These are phyloP conservation scores for Helianthus annuus DNA, from an alignment of 129 eudicot species.

Conservation along the genomic window HanXRQr2.0-SUNRISE NC_035443.2:5520925-5521424, in stretches of 20 bases:
- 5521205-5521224: slow-evolving; percentile 71
- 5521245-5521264: slow-evolving; percentile 15
- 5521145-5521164: neutral
- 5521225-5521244: slow-evolving; percentile 54
- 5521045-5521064: slow-evolving; percentile 70
- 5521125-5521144: neutral
- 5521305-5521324: slow-evolving; percentile 71
- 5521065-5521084: slow-evolving; percentile 69
- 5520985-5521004: slow-evolving; percentile 58
- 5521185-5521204: slow-evolving; percentile 41
- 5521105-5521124: slow-evolving; percentile 57
- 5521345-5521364: slow-evolving; percentile 51
- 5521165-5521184: neutral
- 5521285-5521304: slow-evolving; percentile 67
- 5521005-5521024: slow-evolving; percentile 76
- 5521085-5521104: slow-evolving; percentile 62
- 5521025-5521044: slow-evolving; percentile 61
- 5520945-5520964: slow-evolving; percentile 38
- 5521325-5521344: neutral
- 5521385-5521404: slow-evolving; percentile 31
- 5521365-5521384: slow-evolving; percentile 71
- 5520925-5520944: slow-evolving; percentile 67
- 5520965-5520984: slow-evolving; percentile 60
- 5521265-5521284: slow-evolving; percentile 30
- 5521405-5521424: slow-evolving; percentile 59